Evolutionary conservation across 805 yeast species (phyloP).

Genomic region (Pichia ethanolica): DNA sequence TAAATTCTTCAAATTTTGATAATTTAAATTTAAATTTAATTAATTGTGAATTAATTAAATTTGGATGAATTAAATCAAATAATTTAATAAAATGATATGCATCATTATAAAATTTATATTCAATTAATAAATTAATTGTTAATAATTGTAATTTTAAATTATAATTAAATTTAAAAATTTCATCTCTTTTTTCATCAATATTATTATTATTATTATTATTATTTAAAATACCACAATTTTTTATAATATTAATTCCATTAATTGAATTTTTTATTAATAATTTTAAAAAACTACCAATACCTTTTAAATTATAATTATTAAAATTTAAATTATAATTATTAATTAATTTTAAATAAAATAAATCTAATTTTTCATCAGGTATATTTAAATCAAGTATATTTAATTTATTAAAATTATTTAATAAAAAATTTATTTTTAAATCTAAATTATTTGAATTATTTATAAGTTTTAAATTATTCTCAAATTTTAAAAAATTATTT

Average conservation of each 20-base stretch:
- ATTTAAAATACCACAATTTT: conserved; percentile 10
- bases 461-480: background rate
- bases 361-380: background rate
- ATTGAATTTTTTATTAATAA: background rate
- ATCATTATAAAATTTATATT: conserved; percentile 9
- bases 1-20: conserved; percentile 1
- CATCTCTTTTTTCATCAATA: background rate
- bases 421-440: background rate
- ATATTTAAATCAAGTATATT: conserved; percentile 5
- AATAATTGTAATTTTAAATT: conserved; percentile 13
- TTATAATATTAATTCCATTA: conserved; percentile 1
- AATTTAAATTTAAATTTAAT: conserved; percentile 3
- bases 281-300: conserved; percentile 5
- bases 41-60: background rate
- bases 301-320: background rate
- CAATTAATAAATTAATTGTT: conserved; percentile 15
- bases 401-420: background rate
- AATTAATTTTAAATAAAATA: background rate
- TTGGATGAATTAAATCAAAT: background rate
- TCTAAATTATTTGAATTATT: too few species aligned
- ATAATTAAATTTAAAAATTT: conserved; percentile 11
- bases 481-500: background rate
- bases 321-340: background rate
- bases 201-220: too few species aligned
- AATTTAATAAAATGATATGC: conserved; percentile 13